Base-by-base conservation (phyloP, 2,329 filamentous ascomycete species). In the Cordyceps tenuipes region DNA sequence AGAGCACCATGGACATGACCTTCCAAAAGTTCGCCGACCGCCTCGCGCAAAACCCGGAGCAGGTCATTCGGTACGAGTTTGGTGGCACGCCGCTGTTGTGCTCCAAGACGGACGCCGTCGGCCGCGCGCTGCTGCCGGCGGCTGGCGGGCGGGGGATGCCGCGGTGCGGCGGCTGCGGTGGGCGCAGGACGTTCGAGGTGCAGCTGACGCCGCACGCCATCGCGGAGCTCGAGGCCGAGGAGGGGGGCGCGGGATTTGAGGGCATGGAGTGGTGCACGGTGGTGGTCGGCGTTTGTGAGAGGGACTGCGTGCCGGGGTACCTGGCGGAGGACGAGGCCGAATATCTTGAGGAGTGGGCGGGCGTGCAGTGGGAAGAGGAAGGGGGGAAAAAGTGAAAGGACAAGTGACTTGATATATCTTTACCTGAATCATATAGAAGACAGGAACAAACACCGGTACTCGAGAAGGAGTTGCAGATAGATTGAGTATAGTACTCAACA, bases 191-290 rank as follows among this genome's bases (percentile, higher is more conserved):
- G 15, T 97, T 97, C 71, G 94, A 99, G 79, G 79, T 96, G 61
- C 94, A 99, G 78, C 77, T 99, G 64, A 92, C 88, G 65, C 94
- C 94, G 46, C 89, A 96, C 70, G 87, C 91, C 3, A 99, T 99
- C 67, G 84, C 85, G 34, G 89, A 95, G 77, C 77, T 97, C 58
- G 94, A 97, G 77, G 86, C 82, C 2, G 89, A 92, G 47, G 86
- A 88, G 60, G 72, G 85, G 66, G 83, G 82, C 44, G 68, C 87
- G 21, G 29, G 29, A 1, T 29, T 29, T 5, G 81, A 96, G 77
- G 94, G 92, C 0, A 99, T 99, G 94, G 94, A 99, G 68, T 99
- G 94, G 94, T 93, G 93, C 0, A 97, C 91, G 0, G 82, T 99
- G 9, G 84, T 99, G 61, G 78, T 97, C 43, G 91, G 85, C 0